Conservation (phyloP, 352 stramenopile genomes). For the Sclerospora graminicola region DNA sequence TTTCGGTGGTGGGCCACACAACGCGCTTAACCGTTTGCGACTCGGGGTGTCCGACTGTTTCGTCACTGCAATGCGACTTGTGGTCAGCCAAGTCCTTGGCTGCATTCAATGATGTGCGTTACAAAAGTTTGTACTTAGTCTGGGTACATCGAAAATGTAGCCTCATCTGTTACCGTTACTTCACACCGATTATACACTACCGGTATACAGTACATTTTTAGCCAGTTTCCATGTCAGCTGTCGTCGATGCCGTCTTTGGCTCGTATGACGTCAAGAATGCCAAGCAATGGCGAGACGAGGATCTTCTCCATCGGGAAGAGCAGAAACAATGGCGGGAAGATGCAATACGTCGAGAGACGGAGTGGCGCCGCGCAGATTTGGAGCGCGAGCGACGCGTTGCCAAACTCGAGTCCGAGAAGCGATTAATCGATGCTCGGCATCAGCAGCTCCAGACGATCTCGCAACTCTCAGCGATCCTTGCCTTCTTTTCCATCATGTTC, state of each 20-base stretch:
- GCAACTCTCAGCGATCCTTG: slow-evolving; percentile 54
- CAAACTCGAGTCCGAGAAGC: slow-evolving; percentile 76
- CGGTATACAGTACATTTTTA: too few species aligned
- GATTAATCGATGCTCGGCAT: slow-evolving; percentile 55
- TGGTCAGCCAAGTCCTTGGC: not conserved
- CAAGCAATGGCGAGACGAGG: slow-evolving; percentile 78
- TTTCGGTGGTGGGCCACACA: too few species aligned
- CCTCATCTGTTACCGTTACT: not conserved
- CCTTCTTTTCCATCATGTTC: slow-evolving; percentile 63
- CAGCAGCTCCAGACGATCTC: slow-evolving; percentile 54
- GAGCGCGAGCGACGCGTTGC: slow-evolving; percentile 54
- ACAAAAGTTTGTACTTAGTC: too few species aligned
- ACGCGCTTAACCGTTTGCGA: not conserved
- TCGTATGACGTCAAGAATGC: slow-evolving; percentile 81
- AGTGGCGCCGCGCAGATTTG: slow-evolving; percentile 63
- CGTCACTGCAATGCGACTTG: not conserved
- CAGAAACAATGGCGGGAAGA: slow-evolving; percentile 79
- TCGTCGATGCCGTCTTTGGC: slow-evolving; percentile 70
- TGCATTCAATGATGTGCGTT: not conserved
- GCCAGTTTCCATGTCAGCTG: slow-evolving; percentile 25
- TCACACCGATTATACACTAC: too few species aligned
- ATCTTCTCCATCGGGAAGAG: slow-evolving; percentile 60
- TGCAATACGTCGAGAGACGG: slow-evolving; percentile 43
- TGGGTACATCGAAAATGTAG: not conserved
- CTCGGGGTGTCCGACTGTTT: not conserved